Evolutionary conservation across 768 basidiomycete genomes (phyloP), one percentile per base, ranked within the genome.

Genomic region (Hortiboletus campestris): DNA sequence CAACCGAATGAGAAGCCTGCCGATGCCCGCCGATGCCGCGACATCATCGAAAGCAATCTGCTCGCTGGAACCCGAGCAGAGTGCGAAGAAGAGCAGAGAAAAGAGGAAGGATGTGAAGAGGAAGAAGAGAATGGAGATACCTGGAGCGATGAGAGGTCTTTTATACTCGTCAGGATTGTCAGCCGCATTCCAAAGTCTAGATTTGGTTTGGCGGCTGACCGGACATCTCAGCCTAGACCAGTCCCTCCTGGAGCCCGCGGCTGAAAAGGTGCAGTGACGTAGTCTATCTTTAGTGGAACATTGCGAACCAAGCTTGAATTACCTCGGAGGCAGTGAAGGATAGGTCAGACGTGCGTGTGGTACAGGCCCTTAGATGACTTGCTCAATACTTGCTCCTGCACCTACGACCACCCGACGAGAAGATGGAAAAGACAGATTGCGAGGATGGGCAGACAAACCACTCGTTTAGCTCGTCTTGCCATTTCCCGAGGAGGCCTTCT

Each of bases 401-500:
- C 57, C 55, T 6, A 58, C 12, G 34, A 58, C 57, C 25, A 25
- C 25, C 16, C 12, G 43, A 46, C 12, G 43, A 44, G 9, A 63
- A 35, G 42, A 67, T 31, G 6, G 56, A 61, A 5, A 59, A 12
- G 25, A 63, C 17, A 40, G 45, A 40, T 55, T 19, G 32, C 12
- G 47, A 40, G 6, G 70, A 55, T 5, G 89, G 85, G 70, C 94
- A 97, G 11, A 60, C 47, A 32, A 91, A 72, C 94, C 94, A 95
- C 7, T 65, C 54, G 2, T 76, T 67, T 14, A 86, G 59, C 28
- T 89, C 83, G 46, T 79, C 71, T 16, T 75, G 67, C 87, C 88
- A 94, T 66, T 82, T 80, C 41, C 79, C 73, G 31, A 89, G 76
- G 28, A 94, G 70, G 45, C 94, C 94, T 69, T 98, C 92, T 81